phyloP scores from a whole-genome alignment of 2,329 filamentous ascomycete species.

The Diaporthe destruens region DNA sequence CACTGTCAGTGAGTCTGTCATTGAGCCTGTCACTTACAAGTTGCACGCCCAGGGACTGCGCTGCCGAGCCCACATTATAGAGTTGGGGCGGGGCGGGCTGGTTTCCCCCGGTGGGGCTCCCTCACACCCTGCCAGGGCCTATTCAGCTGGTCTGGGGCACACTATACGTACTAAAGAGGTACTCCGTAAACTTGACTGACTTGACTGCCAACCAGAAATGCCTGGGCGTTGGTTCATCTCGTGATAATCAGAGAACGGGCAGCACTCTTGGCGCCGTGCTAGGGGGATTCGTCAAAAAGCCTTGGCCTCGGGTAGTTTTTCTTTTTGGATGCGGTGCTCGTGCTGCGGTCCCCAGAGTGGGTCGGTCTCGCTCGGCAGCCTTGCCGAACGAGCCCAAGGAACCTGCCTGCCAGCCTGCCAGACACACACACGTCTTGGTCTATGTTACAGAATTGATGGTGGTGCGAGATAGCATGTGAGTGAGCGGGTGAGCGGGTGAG shows the following conservation, averaged over 20 bases:
- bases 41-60: background rate
- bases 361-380: conserved; percentile 28
- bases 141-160: conserved; percentile 21
- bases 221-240: background rate
- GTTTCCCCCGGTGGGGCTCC: background rate
- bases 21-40: no score
- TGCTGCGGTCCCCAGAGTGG: background rate
- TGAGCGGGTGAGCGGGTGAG: background rate
- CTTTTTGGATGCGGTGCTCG: no score
- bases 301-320: background rate
- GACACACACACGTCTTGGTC: conserved; percentile 9
- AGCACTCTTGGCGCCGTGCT: conserved; percentile 9
- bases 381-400: conserved; percentile 18
- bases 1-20: no score
- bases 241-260: background rate
- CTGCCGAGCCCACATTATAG: conserved; percentile 31
- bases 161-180: no score
- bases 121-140: background rate
- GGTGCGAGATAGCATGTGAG: background rate
- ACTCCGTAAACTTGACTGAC: no score
- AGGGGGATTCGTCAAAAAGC: conserved; percentile 25
- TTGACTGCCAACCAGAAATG: no score
- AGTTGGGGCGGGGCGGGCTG: conserved; percentile 8
- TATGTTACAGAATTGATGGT: conserved; percentile 25
- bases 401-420: conserved; percentile 2